A percentile compares a stretch with the other conserved stretches of the same genome.
Evolutionary conservation across 2,329 filamentous ascomycete species (phyloP).

Genomic region (Trichoderma koningii): DNA sequence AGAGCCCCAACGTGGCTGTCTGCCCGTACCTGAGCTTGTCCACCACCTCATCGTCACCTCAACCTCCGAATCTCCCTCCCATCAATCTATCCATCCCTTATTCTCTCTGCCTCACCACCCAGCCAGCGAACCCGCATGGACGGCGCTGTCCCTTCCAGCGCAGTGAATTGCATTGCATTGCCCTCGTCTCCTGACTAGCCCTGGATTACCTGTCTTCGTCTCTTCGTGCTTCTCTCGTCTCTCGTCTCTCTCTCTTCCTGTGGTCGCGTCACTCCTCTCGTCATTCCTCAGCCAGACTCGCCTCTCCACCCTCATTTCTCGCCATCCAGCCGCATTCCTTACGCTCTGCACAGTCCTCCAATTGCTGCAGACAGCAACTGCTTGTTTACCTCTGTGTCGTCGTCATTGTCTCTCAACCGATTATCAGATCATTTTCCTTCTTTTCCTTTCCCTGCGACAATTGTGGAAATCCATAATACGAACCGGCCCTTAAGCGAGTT

Average conservation of each 20-base stretch:
- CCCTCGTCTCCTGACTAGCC: background rate
- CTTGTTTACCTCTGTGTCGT: constrained; percentile 6
- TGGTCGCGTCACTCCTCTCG: constrained; percentile 1
- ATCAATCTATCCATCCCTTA: constrained; percentile 7
- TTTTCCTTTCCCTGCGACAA: background rate
- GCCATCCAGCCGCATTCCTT: constrained; percentile 10
- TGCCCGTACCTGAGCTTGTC: background rate
- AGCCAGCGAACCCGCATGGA: background rate
- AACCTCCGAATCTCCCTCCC: constrained; percentile 3
- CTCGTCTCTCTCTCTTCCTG: background rate
- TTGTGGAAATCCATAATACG: constrained; percentile 20
- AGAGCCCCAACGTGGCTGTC: constrained; percentile 2
- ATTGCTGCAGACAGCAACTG: background rate
- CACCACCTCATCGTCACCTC: background rate
- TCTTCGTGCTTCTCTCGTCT: background rate
- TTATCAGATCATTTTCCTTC: background rate
- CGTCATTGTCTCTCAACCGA: too few relatives aligned
- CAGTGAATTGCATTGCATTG: background rate
- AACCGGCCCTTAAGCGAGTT: constrained; percentile 21
- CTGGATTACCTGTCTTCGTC: background rate
- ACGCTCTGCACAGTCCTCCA: background rate
- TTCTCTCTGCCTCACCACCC: background rate
- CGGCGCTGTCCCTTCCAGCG: background rate
- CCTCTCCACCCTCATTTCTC: constrained; percentile 14
- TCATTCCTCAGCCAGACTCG: constrained; percentile 15